Conservation (phyloP, 768 basidiomycete species). For the Pulveroboletus frians region DNA sequence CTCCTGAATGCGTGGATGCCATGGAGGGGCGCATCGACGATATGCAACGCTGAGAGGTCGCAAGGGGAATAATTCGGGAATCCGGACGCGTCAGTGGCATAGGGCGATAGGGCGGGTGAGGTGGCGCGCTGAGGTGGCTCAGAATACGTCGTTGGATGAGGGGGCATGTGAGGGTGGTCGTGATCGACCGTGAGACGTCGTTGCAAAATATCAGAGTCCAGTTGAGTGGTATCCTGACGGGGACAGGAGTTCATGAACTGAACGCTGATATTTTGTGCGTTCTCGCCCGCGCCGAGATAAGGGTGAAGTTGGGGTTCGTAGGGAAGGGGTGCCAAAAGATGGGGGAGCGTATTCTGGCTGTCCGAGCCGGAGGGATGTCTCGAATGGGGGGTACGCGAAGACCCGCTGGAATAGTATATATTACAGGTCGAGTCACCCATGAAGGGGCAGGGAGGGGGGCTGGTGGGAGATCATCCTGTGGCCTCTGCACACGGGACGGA, state of each 20-base stretch:
- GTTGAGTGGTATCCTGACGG: constrained; percentile 20
- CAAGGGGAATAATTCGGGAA: constrained; percentile 8
- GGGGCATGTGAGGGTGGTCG: not conserved
- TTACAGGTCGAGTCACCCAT: constrained; percentile 20
- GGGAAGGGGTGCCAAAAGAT: constrained; percentile 13
- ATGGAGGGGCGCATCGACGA: constrained; percentile 7
- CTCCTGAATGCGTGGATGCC: constrained; percentile 15
- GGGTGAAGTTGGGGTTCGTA: constrained; percentile 11
- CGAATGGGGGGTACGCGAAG: constrained; percentile 10
- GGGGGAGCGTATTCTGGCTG: constrained; percentile 15
- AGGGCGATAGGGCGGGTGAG: constrained; percentile 15
- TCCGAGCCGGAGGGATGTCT: constrained; percentile 12
- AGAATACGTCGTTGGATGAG: constrained; percentile 18
- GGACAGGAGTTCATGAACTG: constrained; percentile 28
- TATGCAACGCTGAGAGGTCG: constrained; percentile 8
- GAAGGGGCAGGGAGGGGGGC: constrained; percentile 3
- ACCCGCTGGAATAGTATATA: constrained; percentile 11
- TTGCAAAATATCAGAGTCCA: constrained; percentile 25
- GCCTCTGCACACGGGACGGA: constrained; percentile 5
- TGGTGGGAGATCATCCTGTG: constrained; percentile 23
- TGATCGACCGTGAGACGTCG: constrained; percentile 10
- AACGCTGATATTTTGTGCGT: constrained; percentile 26
- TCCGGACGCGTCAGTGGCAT: constrained; percentile 12
- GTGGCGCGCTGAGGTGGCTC: constrained; percentile 31
- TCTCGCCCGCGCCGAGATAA: constrained; percentile 12